Percentiles rank a stretch among this genome's conserved stretches.
Conservation (phyloP, 2,329 filamentous ascomycete genomes). For the Trichoderma koningiopsis region DNA sequence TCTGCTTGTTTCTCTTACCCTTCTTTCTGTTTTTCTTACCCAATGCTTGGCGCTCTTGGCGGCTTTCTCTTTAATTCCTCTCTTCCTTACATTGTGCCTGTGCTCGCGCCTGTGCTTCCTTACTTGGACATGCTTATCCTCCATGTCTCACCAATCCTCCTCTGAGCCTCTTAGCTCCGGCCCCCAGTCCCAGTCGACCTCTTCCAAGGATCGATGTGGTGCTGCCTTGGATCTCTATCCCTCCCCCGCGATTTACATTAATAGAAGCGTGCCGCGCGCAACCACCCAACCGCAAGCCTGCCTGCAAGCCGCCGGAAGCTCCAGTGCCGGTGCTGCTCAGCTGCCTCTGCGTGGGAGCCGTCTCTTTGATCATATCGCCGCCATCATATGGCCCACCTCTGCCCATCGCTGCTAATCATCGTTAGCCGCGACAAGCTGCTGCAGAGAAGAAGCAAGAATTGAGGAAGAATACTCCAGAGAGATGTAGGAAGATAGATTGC, state of each 20-base stretch:
- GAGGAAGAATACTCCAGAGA: background rate
- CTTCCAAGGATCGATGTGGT: constrained; percentile 18
- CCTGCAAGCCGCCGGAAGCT: constrained; percentile 22
- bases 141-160: constrained; percentile 15
- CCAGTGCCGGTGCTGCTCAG: constrained; percentile 20
- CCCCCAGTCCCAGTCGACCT: constrained; percentile 3
- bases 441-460: background rate
- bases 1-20: background rate
- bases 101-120: background rate
- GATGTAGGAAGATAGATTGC: background rate
- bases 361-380: background rate
- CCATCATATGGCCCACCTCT: background rate
- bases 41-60: constrained; percentile 16
- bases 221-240: constrained; percentile 15
- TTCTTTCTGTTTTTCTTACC: background rate
- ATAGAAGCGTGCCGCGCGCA: constrained; percentile 17
- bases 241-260: constrained; percentile 21
- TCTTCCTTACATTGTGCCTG: background rate
- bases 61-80: background rate
- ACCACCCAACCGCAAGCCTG: constrained; percentile 19
- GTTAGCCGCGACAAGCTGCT: constrained; percentile 2
- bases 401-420: background rate
- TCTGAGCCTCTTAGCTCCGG: constrained; percentile 2
- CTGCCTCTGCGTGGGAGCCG: background rate
- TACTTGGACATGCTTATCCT: background rate